Evolutionary conservation across 169 alveolate species (phyloP), one percentile per base, ranked within the genome.

Genomic region (Cryptosporidium baileyi): DNA sequence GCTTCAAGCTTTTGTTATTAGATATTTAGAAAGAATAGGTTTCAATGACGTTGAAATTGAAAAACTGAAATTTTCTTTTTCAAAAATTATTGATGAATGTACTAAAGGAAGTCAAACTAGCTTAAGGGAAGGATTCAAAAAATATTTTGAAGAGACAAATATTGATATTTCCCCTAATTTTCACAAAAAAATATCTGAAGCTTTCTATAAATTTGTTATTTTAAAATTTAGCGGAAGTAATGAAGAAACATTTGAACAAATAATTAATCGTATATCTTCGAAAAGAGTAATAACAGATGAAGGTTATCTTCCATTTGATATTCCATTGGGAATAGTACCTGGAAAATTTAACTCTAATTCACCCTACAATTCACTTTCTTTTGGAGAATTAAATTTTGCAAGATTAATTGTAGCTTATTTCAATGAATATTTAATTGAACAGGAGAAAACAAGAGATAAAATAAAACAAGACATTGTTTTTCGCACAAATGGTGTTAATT

Each of bases 371-470:
- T 54, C 60, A 13, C 41, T 26, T 15, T 54, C 74, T 11, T 74
- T 74, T 74, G 85, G 67, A 34, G 85, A 54, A 19, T 11, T 74
- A 1, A 74, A 74, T 36, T 74, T 74, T 54, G 85, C 85, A 3
- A 52, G 85, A 36, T 59, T 74, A 45, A 47, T 57, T n/a, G 41
- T 74, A 1, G 85, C 85, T 0, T 74, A 74, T 24, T 17, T 74
- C 41, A 74, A 74, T 57, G 85, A 74, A 54, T 40, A 74, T 38
- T n/a, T 57, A 54, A 74, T 74, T 52, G 67, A 74, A 17, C 81
- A 44, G 8, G 38, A 44, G 22, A 49, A 38, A 8, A 54, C 47
- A 44, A 65, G 81, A 32, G 54, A 45, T 24, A 61, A 61, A 41
- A 38, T 41, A 11, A 13, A 22, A 40, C 9, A 43, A 5, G 79